These are phyloP conservation scores for Phaeophleospora eucalypticola DNA, from an alignment of 2,329 filamentous ascomycete species.

Conservation along the genomic window DNA sequence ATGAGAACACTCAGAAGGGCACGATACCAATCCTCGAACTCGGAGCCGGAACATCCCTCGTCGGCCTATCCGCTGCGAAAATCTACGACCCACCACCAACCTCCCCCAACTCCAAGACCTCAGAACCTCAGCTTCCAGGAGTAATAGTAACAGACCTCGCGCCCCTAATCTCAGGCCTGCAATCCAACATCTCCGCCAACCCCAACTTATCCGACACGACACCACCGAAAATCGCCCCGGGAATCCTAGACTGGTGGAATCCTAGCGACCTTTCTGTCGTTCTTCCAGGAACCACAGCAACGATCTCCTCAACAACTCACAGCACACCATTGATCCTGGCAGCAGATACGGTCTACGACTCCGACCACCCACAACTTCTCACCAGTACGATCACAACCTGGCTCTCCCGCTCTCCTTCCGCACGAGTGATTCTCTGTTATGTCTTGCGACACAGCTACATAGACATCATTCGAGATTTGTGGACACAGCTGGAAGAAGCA, in stretches of 20 bases:
- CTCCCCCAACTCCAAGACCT: constrained; percentile 30
- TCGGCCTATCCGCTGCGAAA: constrained; percentile 34
- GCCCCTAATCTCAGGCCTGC: constrained; percentile 32
- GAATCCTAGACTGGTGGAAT: constrained; percentile 38
- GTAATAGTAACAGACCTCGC: constrained; percentile 35
- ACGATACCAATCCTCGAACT: constrained; percentile 33
- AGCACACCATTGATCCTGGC: constrained; percentile 38
- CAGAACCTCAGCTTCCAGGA: constrained; percentile 32
- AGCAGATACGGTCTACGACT: constrained; percentile 41
- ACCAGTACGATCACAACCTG: constrained; percentile 35
- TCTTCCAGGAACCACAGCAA: no score
- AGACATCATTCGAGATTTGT: constrained; percentile 42
- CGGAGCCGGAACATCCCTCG: constrained; percentile 38
- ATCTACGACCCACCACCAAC: constrained; percentile 30
- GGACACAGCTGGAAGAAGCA: constrained; percentile 36
- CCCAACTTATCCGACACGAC: constrained; percentile 8
- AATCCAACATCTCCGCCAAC: constrained; percentile 35
- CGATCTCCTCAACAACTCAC: neutral
- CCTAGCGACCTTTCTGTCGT: constrained; percentile 21
- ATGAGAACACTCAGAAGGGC: constrained; percentile 5
- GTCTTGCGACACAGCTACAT: constrained; percentile 40
- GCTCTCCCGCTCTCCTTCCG: constrained; percentile 28
- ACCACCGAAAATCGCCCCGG: constrained; percentile 20
- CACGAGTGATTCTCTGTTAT: constrained; percentile 39
- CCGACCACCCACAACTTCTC: constrained; percentile 40